These are phyloP conservation scores for Podaxis pistillaris DNA, from an alignment of 768 basidiomycete genomes.

Conservation along the genomic window DNA sequence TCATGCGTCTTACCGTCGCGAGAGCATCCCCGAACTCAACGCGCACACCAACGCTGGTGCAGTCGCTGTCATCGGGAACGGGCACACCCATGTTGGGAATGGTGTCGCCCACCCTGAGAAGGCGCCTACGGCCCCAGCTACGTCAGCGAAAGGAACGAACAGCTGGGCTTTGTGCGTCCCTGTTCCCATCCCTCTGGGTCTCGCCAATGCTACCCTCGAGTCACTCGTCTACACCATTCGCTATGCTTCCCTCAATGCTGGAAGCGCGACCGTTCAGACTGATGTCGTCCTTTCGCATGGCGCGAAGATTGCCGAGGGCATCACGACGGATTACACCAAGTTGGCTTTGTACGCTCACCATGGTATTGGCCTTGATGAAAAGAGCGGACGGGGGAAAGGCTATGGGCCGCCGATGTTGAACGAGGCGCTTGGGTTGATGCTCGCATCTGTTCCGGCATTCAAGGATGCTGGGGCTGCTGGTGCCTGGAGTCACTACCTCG, in stretches of 20 bases:
- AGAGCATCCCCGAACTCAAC: constrained; percentile 6
- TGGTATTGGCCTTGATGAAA: not conserved
- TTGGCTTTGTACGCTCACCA: constrained; percentile 7
- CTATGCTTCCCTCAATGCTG: constrained; percentile 1
- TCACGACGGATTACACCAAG: constrained; percentile 8
- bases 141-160: not conserved
- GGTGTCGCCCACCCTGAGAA: not conserved
- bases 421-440: constrained; percentile 5
- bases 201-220: constrained; percentile 6
- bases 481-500: constrained; percentile 10
- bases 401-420: constrained; percentile 14
- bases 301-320: not conserved
- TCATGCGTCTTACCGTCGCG: constrained; percentile 11
- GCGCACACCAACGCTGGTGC: not conserved
- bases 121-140: not conserved
- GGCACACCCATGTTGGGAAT: not conserved
- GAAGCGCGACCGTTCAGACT: constrained; percentile 10
- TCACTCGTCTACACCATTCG: constrained; percentile 7
- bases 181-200: constrained; percentile 2
- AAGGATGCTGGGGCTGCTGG: not conserved
- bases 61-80: not conserved
- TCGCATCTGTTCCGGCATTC: constrained; percentile 9
- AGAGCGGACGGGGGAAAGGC: not conserved
- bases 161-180: constrained; percentile 10
- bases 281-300: constrained; percentile 10